Percentiles rank a stretch among this genome's conserved stretches.
Conservation (phyloP, 164 flowering plant genomes). For the Malania oleifera region DNA sequence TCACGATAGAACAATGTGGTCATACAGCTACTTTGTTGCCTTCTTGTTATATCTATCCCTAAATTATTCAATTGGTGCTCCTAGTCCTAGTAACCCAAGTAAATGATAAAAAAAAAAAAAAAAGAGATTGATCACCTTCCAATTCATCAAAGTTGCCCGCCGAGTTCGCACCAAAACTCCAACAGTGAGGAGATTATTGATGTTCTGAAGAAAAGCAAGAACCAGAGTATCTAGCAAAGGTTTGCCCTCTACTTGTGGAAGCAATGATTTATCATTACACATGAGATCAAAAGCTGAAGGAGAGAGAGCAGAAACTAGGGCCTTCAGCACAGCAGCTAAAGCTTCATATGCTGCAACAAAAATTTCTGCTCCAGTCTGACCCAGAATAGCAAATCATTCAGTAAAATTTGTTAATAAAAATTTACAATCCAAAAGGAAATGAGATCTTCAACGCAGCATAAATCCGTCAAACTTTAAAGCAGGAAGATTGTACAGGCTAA, state of each 20-base stretch:
- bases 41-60: too few species aligned
- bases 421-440: not conserved
- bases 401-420: constrained; percentile 1
- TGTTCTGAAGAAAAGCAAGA: constrained; percentile 48
- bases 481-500: not conserved
- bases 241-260: constrained; percentile 20
- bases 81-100: too few species aligned
- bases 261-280: constrained; percentile 16
- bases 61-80: too few species aligned
- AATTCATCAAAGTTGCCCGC: constrained; percentile 70
- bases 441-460: not conserved
- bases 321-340: constrained; percentile 51
- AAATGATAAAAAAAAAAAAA: too few species aligned
- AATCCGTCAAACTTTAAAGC: not conserved
- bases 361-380: constrained; percentile 71
- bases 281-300: constrained; percentile 30
- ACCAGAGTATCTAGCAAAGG: constrained; percentile 49
- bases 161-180: constrained; percentile 61
- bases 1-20: too few species aligned
- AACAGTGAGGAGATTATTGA: constrained; percentile 52
- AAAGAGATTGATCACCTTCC: constrained; percentile 53
- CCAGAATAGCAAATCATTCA: constrained; percentile 12
- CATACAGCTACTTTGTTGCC: too few species aligned
- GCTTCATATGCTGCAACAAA: constrained; percentile 78
- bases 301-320: constrained; percentile 36